phyloP scores from a whole-genome alignment of 179 eudicot genomes.

The Spinacia oleracea region DNA sequence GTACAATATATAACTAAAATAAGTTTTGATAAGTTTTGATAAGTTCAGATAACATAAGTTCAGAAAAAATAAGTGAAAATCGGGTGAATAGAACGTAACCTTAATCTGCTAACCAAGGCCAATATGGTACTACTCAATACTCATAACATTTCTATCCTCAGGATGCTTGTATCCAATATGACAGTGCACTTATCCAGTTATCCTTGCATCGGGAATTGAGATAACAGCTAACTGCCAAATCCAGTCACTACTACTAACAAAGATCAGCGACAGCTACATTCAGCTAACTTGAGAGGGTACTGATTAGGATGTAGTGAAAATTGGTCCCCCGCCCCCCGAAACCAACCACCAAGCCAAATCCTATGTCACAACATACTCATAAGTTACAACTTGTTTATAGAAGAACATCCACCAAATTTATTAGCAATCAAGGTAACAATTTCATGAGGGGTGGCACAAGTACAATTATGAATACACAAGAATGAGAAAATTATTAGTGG shows the following conservation, averaged over 20 bases:
- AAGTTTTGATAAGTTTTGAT: too few species aligned
- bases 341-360: background rate
- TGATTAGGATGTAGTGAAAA: background rate
- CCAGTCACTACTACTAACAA: background rate
- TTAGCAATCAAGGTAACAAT: background rate
- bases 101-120: background rate
- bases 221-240: background rate
- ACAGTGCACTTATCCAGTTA: background rate
- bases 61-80: too few species aligned
- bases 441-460: background rate
- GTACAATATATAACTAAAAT: too few species aligned
- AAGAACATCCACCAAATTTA: background rate
- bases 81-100: too few species aligned
- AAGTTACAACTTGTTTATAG: background rate
- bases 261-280: background rate
- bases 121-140: background rate
- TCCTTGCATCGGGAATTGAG: background rate
- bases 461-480: background rate
- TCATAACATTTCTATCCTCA: background rate
- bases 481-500: background rate
- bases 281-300: background rate
- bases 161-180: background rate
- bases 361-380: background rate
- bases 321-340: background rate
- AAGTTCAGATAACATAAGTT: too few species aligned